A percentile compares a stretch with the other conserved stretches of the same genome.
Evolutionary conservation across 495 filamentous ascomycete species (phyloP).

Genomic region (Astrothelium macrocarpum): DNA sequence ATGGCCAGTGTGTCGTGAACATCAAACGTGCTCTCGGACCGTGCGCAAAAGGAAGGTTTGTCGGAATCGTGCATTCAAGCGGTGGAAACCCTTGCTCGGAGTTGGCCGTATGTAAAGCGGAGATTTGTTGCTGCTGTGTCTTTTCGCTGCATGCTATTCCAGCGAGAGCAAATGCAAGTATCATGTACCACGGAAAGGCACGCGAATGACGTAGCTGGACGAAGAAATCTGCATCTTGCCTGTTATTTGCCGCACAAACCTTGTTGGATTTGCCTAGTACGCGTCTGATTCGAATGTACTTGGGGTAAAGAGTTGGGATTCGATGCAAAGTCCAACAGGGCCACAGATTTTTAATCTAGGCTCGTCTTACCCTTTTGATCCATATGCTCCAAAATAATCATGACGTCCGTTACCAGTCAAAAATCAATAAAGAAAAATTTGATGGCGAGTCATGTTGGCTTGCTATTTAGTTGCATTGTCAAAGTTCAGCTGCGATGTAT

Average conservation of each 20-base stretch:
- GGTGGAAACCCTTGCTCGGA: not conserved
- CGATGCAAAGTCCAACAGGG: no score
- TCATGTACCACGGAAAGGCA: not conserved
- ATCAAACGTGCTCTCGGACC: not conserved
- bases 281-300: no score
- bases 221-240: not conserved
- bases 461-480: not conserved
- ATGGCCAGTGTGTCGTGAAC: not conserved
- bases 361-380: not conserved
- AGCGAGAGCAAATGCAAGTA: not conserved
- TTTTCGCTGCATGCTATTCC: not conserved
- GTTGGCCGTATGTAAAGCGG: not conserved
- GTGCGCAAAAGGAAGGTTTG: not conserved
- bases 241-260: not conserved
- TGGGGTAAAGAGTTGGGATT: no score
- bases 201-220: not conserved
- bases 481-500: not conserved
- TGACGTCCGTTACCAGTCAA: no score
- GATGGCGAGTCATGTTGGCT: not conserved
- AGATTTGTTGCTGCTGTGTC: constrained; percentile 1
- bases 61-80: not conserved
- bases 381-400: no score
- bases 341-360: no score
- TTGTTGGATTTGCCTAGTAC: not conserved
- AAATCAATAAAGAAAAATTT: not conserved